Conservation (phyloP, 805 yeast genomes). For the Lachancea sp. region DNA sequence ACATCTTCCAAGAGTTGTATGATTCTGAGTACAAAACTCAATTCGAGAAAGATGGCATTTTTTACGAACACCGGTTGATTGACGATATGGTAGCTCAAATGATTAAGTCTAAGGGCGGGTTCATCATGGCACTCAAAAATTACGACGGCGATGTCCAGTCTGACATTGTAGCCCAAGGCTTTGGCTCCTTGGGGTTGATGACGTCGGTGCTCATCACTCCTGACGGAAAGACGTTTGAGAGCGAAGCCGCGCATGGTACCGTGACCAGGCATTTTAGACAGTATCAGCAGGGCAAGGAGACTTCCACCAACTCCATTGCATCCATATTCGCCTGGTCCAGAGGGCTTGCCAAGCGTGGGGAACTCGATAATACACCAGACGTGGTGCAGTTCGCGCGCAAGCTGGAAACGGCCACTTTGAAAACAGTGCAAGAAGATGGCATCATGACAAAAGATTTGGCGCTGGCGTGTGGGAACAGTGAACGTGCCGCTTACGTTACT, state of each 20-base stretch:
- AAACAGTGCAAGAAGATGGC: slow-evolving; percentile 67
- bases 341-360: slow-evolving; percentile 77
- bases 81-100: slow-evolving; percentile 89
- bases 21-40: slow-evolving; percentile 48
- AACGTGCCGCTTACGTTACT: slow-evolving; percentile 58
- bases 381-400: slow-evolving; percentile 60
- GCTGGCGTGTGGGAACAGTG: slow-evolving; percentile 57
- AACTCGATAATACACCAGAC: slow-evolving; percentile 63
- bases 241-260: slow-evolving; percentile 85
- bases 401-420: slow-evolving; percentile 61
- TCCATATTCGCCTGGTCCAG: slow-evolving; percentile 85
- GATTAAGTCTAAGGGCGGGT: slow-evolving; percentile 81
- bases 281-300: slow-evolving; percentile 74
- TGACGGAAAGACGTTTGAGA: slow-evolving; percentile 79
- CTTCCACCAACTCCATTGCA: slow-evolving; percentile 81
- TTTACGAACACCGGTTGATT: slow-evolving; percentile 75
- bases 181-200: slow-evolving; percentile 79
- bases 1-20: slow-evolving; percentile 64
- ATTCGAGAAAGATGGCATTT: slow-evolving; percentile 55
- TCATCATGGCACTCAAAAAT: slow-evolving; percentile 72
- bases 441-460: slow-evolving; percentile 83
- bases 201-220: slow-evolving; percentile 78
- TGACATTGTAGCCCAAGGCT: slow-evolving; percentile 83
- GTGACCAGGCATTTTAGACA: slow-evolving; percentile 83
- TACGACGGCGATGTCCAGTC: slow-evolving; percentile 85